Evolutionary conservation across 2,329 filamentous ascomycete genomes (phyloP).

Genomic region (Thielaviopsis musarum): DNA sequence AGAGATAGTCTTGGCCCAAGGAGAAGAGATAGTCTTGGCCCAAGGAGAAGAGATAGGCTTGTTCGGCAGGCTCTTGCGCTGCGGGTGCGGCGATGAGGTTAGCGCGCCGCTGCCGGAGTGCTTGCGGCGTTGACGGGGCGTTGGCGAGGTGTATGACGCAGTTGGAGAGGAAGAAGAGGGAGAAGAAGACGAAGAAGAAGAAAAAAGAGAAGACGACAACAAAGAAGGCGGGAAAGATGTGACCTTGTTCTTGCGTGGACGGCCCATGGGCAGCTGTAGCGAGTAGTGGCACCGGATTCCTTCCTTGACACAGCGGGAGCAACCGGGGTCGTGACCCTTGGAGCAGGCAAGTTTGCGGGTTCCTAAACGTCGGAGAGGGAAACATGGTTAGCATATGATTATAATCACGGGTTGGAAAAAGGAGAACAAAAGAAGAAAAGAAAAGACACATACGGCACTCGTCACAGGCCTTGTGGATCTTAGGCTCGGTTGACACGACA

Average conservation of each 20-base stretch:
- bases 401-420: too few relatives aligned
- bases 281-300: constrained; percentile 44
- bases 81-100: too few relatives aligned
- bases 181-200: neutral
- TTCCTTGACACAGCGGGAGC: constrained; percentile 40
- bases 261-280: constrained; percentile 48
- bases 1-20: too few relatives aligned
- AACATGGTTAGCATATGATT: constrained; percentile 11
- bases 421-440: neutral
- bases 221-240: too few relatives aligned
- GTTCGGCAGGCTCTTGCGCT: too few relatives aligned
- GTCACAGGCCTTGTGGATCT: constrained; percentile 41
- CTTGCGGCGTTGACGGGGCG: too few relatives aligned
- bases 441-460: constrained; percentile 40
- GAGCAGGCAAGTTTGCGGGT: constrained; percentile 47
- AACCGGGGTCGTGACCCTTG: constrained; percentile 39
- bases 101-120: too few relatives aligned
- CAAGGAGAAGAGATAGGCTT: too few relatives aligned
- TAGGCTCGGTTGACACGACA: neutral
- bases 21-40: too few relatives aligned
- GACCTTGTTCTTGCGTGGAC: constrained; percentile 33
- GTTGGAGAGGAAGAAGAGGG: too few relatives aligned
- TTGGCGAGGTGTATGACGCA: neutral
- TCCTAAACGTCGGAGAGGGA: constrained; percentile 23
- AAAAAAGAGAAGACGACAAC: too few relatives aligned